Evolutionary conservation across 345 rosid species (phyloP).

Genomic region (Iberis pinnata): DNA sequence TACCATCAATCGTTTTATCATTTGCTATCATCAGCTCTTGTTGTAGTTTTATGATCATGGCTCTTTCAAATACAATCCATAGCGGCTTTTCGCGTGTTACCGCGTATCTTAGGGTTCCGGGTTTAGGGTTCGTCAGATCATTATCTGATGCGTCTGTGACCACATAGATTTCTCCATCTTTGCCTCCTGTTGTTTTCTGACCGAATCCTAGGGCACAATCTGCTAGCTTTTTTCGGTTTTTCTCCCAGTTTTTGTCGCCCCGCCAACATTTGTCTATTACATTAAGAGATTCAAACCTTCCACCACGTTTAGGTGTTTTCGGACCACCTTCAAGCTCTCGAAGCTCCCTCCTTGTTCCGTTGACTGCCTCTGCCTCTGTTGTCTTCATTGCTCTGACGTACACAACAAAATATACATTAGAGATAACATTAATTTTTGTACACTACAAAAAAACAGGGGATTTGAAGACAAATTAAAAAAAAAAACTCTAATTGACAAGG

Average conservation of each 20-base stretch:
- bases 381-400: conserved; percentile 24
- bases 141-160: conserved; percentile 54
- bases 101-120: conserved; percentile 69
- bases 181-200: conserved; percentile 56
- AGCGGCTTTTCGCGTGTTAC: conserved; percentile 60
- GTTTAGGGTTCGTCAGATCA: conserved; percentile 44
- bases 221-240: conserved; percentile 45
- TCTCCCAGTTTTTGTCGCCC: conserved; percentile 44
- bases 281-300: conserved; percentile 44
- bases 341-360: conserved; percentile 49
- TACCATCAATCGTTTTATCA: conserved; percentile 69
- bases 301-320: conserved; percentile 11
- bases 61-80: conserved; percentile 58
- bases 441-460: not conserved
- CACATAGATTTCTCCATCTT: conserved; percentile 41
- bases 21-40: conserved; percentile 49
- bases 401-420: no score
- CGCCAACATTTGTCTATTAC: conserved; percentile 65
- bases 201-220: conserved; percentile 68
- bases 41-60: conserved; percentile 59
- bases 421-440: not conserved
- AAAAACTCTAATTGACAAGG: no score
- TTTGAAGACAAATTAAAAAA: no score
- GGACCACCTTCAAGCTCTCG: conserved; percentile 13
- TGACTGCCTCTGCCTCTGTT: conserved; percentile 10